Conservation (phyloP, 441 rosid genomes). For the Omphalea diandra region DNA sequence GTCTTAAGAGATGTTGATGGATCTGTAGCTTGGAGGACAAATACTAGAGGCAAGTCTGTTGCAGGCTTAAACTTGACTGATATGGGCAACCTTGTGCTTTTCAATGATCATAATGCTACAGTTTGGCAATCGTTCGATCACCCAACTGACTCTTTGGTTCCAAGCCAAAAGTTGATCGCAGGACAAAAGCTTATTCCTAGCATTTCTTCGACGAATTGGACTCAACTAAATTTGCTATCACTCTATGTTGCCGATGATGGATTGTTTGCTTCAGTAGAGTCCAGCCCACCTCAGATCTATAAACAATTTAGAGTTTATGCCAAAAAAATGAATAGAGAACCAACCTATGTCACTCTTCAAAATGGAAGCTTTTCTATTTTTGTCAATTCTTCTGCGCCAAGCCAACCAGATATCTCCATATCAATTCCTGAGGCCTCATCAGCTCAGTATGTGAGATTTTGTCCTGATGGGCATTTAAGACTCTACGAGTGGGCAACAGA, state of each 20-base stretch:
- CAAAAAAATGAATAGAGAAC: slow-evolving; percentile 9
- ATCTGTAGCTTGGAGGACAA: slow-evolving; percentile 17
- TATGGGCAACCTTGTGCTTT: slow-evolving; percentile 16
- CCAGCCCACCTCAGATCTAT: slow-evolving; percentile 15
- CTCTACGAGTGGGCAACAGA: slow-evolving; percentile 7
- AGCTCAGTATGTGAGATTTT: background rate
- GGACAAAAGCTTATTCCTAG: slow-evolving; percentile 13
- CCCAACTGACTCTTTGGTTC: slow-evolving; percentile 12
- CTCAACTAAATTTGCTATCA: background rate
- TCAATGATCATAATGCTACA: background rate
- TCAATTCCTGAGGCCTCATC: background rate
- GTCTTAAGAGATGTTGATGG: slow-evolving; percentile 20
- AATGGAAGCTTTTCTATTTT: slow-evolving; percentile 30
- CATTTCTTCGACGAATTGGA: slow-evolving; percentile 13
- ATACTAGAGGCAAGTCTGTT: slow-evolving; percentile 19
- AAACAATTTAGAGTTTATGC: background rate
- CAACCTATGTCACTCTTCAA: slow-evolving; percentile 10
- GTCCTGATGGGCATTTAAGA: slow-evolving; percentile 18
- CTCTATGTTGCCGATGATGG: slow-evolving; percentile 5
- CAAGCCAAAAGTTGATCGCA: background rate
- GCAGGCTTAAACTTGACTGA: slow-evolving; percentile 17
- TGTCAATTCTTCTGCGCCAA: slow-evolving; percentile 13
- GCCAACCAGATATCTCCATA: background rate
- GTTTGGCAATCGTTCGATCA: slow-evolving; percentile 24
- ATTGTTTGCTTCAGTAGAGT: slow-evolving; percentile 1